Conservation (phyloP, 208 protist genomes). For the Sergeia podlipaevii region DNA sequence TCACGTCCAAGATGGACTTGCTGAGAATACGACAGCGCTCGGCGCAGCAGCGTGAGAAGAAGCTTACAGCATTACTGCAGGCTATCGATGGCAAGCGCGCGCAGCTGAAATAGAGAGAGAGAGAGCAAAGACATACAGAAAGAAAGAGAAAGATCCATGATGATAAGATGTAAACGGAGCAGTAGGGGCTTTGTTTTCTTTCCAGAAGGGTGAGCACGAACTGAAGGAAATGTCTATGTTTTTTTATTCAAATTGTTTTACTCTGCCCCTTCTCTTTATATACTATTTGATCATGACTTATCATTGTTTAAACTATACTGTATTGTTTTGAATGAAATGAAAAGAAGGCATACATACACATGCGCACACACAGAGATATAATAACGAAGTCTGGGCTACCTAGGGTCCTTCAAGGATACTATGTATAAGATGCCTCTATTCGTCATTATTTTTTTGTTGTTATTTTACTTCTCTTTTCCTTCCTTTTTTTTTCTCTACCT, state of each 20-base stretch:
- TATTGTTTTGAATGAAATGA: too few species aligned
- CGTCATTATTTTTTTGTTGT: conserved; percentile 6
- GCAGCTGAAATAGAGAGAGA: conserved; percentile 21
- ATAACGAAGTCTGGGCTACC: too few species aligned
- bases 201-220: too few species aligned
- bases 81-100: conserved; percentile 53
- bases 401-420: too few species aligned
- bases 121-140: not conserved
- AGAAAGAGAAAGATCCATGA: not conserved
- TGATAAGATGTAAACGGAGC: not conserved
- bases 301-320: too few species aligned
- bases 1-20: conserved; percentile 15
- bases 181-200: too few species aligned
- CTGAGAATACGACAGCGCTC: conserved; percentile 21
- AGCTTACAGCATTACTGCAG: conserved; percentile 39
- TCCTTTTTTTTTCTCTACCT: conserved; percentile 5
- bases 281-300: too few species aligned
- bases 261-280: too few species aligned
- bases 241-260: too few species aligned
- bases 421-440: not conserved
- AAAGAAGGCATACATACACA: too few species aligned
- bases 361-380: not conserved
- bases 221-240: too few species aligned
- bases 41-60: conserved; percentile 36
- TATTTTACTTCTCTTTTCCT: conserved; percentile 3